Base-by-base conservation (phyloP, 163 green algal species). In the Coccomyxa subellipsoidea region DNA sequence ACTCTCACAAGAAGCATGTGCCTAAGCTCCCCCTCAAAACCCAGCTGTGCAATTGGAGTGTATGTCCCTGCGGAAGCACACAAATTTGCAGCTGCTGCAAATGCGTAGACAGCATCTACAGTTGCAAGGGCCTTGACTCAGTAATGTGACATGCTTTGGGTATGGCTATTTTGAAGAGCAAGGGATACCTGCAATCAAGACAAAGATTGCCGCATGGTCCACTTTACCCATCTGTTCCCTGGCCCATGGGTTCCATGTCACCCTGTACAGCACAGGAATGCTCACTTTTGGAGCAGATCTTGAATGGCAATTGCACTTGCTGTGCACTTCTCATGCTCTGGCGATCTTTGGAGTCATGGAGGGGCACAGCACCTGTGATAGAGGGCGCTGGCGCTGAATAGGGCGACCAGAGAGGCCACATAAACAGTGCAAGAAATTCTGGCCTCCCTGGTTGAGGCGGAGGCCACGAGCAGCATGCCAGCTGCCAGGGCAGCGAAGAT, bases 151-250 rank as follows among this genome's bases (percentile, higher is more conserved):
- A 75, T 75, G 66, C 66, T 25, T 35, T 66, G 18, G 32, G 23
- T 75, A 8, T 35, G 7, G 66, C 18, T 75, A 75, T 31, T 12
- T 25, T 15, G 18, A n/a, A 75, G 66, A 36, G 66, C 66, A 32
- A 12, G 66, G 18, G 66, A 8, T 39, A 38, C 70, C 34, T 53
- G 70, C 85, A 53, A 90, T 90, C 29, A 90, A 69, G 18, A 89
- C 36, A 69, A 90, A 90, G 36, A 90, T 90, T 27, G 84, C 73
- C 10, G 84, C 77, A 73, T 90, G 86, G 81, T 90, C 86, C 10
- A 90, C 31, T 8, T 79, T 80, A 8, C 75, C 54, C 76, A 87
- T 40, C 32, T 32, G 70, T 7, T 27, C 10, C 70, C 70, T 15
- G 9, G 70, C 70, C 32, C 5, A 7, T 31, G 70, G 32, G 32